Conservation (phyloP, 2,329 filamentous ascomycete species). For the Aspergillus candidus region DNA sequence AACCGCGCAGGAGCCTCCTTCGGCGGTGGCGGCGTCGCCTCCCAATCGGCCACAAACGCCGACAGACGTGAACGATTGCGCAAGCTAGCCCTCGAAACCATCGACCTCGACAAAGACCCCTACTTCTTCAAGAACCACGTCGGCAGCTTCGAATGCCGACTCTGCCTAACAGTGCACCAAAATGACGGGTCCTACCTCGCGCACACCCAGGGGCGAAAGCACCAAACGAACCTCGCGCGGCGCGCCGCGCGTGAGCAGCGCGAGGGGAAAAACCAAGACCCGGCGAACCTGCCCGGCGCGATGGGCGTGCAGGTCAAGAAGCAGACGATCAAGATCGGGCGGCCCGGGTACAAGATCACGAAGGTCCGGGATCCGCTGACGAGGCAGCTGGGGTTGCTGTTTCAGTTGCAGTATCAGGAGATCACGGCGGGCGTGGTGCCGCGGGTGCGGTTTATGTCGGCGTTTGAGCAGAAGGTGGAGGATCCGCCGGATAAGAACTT, state of each 20-base stretch:
- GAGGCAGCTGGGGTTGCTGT: conserved; percentile 82
- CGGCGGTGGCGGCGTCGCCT: conserved; percentile 93
- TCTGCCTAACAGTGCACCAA: conserved; percentile 95
- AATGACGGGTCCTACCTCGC: conserved; percentile 98
- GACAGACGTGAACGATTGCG: conserved; percentile 95
- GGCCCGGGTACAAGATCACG: conserved; percentile 95
- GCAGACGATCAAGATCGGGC: conserved; percentile 89
- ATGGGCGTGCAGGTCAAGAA: conserved; percentile 72
- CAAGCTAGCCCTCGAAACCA: conserved; percentile 96
- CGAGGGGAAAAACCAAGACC: conserved; percentile 64
- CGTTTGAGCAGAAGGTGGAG: conserved; percentile 92
- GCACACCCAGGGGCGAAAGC: conserved; percentile 96
- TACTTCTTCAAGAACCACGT: conserved; percentile 99
- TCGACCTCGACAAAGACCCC: conserved; percentile 98
- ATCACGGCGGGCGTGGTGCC: conserved; percentile 69
- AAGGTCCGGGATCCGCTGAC: conserved; percentile 88
- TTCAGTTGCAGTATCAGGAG: conserved; percentile 93
- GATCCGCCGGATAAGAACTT: conserved; percentile 85
- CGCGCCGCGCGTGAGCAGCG: conserved; percentile 93
- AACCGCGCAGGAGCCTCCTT: conserved; percentile 97
- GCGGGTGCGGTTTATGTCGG: conserved; percentile 93
- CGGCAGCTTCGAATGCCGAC: conserved; percentile 92
- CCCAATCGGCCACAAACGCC: conserved; percentile 85
- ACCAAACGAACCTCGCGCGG: conserved; percentile 95
- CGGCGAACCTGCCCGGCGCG: conserved; percentile 63